A percentile compares a stretch with the other conserved stretches of the same genome.
Conservation (phyloP, 2,329 filamentous ascomycete genomes). For the Dactylellina leptospora region DNA sequence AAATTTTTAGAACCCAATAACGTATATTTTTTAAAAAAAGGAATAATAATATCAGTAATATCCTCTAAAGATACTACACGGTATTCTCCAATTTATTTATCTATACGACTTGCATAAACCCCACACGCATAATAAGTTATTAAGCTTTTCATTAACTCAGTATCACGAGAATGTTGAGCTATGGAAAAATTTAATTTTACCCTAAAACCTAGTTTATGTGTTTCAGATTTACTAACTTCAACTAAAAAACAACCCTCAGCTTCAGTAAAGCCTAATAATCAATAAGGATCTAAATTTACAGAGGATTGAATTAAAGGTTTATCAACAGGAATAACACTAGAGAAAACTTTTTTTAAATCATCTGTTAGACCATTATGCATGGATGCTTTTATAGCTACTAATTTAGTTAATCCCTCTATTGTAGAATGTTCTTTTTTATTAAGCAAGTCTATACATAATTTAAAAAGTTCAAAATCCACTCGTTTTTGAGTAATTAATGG, state of each 20-base stretch:
- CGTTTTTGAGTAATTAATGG: constrained; percentile 19
- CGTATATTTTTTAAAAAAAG: constrained; percentile 41
- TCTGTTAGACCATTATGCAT: constrained; percentile 10
- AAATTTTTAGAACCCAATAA: constrained; percentile 13
- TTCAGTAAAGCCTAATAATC: constrained; percentile 13
- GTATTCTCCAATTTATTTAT: constrained; percentile 9
- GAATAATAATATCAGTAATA: constrained; percentile 38
- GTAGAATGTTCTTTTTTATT: constrained; percentile 5
- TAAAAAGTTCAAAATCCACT: constrained; percentile 20
- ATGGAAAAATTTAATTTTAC: constrained; percentile 35
- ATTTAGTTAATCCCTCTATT: background rate
- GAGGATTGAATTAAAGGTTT: constrained; percentile 6
- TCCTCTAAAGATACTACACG: constrained; percentile 1
- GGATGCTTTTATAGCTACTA: background rate
- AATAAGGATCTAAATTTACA: constrained; percentile 1
- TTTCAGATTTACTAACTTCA: constrained; percentile 1
- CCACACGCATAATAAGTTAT: constrained; percentile 34
- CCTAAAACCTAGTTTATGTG: background rate
- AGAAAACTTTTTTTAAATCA: constrained; percentile 13
- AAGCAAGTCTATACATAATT: constrained; percentile 3
- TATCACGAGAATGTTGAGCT: constrained; percentile 35
- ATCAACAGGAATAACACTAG: constrained; percentile 1
- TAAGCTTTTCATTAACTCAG: constrained; percentile 24
- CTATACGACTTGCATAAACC: background rate
- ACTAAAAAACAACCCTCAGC: constrained; percentile 7